These are phyloP conservation scores for Metarhizium humberi DNA, from an alignment of 2,329 filamentous ascomycete genomes.

Conservation along the genomic window DNA sequence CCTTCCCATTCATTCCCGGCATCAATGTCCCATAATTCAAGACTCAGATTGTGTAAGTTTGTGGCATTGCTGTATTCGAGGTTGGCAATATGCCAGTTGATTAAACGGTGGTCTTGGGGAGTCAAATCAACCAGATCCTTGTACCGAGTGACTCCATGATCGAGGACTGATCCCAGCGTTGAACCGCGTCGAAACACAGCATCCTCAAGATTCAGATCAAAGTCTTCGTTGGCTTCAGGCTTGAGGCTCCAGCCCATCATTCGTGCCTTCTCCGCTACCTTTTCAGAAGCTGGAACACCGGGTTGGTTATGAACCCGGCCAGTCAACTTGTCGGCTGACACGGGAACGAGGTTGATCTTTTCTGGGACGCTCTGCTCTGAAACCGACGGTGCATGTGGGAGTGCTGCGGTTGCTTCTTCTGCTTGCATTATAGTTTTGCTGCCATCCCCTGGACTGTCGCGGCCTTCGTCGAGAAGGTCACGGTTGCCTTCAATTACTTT, in stretches of 20 bases:
- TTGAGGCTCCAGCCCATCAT: constrained; percentile 76
- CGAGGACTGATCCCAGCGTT: constrained; percentile 83
- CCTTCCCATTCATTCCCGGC: constrained; percentile 97
- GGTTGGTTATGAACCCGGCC: constrained; percentile 64
- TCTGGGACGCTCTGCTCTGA: constrained; percentile 44
- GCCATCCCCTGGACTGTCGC: constrained; percentile 64
- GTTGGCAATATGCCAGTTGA: constrained; percentile 98
- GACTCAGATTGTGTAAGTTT: constrained; percentile 76
- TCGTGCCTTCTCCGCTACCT: constrained; percentile 68
- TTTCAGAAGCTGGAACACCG: constrained; percentile 57
- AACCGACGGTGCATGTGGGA: constrained; percentile 45
- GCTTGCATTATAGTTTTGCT: constrained; percentile 60
- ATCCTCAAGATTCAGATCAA: constrained; percentile 62
- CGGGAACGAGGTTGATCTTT: constrained; percentile 48
- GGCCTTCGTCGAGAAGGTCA: constrained; percentile 71
- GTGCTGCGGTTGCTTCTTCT: constrained; percentile 59
- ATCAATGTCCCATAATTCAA: constrained; percentile 93
- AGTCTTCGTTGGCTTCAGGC: constrained; percentile 49
- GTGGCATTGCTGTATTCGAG: constrained; percentile 95
- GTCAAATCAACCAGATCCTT: constrained; percentile 72
- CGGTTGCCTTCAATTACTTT: constrained; percentile 75
- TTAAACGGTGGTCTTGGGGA: constrained; percentile 75
- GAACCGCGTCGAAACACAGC: constrained; percentile 56
- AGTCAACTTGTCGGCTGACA: constrained; percentile 59
- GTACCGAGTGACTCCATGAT: constrained; percentile 85